phyloP scores from a whole-genome alignment of 345 rosid species.

The Gossypium stocksii region DNA sequence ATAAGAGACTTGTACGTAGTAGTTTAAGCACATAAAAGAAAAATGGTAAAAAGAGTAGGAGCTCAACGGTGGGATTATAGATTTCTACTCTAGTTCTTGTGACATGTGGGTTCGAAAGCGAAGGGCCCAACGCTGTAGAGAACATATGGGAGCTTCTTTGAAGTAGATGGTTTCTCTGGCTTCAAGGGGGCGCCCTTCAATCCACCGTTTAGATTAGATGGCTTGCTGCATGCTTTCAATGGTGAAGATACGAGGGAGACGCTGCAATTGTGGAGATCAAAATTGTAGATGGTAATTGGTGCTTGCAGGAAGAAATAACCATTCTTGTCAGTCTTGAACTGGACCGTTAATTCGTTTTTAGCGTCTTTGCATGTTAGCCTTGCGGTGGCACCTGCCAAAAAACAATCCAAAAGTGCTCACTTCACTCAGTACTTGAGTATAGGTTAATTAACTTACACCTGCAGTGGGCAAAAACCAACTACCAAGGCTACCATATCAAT shows the following conservation, averaged over 20 bases:
- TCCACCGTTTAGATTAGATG: conserved; percentile 55
- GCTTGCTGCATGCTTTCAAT: conserved; percentile 34
- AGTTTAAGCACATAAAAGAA: not conserved
- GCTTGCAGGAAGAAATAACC: conserved; percentile 67
- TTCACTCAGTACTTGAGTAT: not conserved
- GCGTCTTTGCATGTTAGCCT: conserved; percentile 66
- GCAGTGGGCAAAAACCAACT: not conserved
- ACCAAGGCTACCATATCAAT: not conserved
- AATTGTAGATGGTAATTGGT: conserved; percentile 64
- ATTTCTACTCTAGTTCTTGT: not conserved
- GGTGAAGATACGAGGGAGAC: conserved; percentile 47
- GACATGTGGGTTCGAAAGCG: conserved; percentile 74
- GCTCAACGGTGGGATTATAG: not conserved
- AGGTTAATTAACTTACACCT: not conserved
- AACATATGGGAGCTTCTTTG: conserved; percentile 32
- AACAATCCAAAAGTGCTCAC: not conserved
- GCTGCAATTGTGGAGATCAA: conserved; percentile 69
- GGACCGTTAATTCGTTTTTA: conserved; percentile 19
- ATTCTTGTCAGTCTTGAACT: conserved; percentile 60
- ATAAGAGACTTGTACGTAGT: not conserved
- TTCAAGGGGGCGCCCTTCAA: conserved; percentile 42
- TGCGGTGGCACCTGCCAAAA: conserved; percentile 59
- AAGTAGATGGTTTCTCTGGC: conserved; percentile 34
- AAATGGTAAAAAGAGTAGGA: not conserved
- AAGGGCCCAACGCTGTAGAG: conserved; percentile 75